Evolutionary conservation across 2,329 filamentous ascomycete species (phyloP), one percentile per base, ranked within the genome.

Genomic region (Colletotrichum kahawae): DNA sequence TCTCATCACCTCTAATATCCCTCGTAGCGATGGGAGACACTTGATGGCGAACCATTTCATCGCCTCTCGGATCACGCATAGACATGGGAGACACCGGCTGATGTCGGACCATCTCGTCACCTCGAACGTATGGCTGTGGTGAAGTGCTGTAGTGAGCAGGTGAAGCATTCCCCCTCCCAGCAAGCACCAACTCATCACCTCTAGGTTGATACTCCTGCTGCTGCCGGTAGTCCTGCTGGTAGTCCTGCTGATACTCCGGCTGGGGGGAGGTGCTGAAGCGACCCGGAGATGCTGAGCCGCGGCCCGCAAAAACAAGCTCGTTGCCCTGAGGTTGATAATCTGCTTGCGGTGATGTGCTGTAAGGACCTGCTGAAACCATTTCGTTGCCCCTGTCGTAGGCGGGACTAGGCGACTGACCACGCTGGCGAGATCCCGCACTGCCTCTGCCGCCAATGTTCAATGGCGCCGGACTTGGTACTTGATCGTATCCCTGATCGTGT

Each of bases 391-490:
- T 59, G 9, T 34, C 34, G 31, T 72, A 72, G 21, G 54, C 12
- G 8, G 72, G 72, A 27, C 67, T 70, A 5, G 72, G 72, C 12
- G 72, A 75, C 9, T 67, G 54, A 14, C 70, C 74, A 5, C 70
- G 71, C 16, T 76, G 64, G 16, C 69, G 63, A 51, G 72, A 72
- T 24, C 63, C 64, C 10, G 80, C 81, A 76, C 81, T 84, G 34
- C 79, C 80, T 54, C 84, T 82, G 14, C 83, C 80, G 24, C 82
- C 82, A n/a, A 90, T 75, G 70, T 84, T 87, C 67, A 89, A 80
- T 2, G 89, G 86, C 2, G 87, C 87, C 14, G 88, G 85, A 27
- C 83, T 88, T 2, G 84, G 79, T 4, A 78, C 81, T 38, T 82
- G 79, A 14, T 87, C 83, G 71, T 86, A 88, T 4, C 82, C 69